These are phyloP conservation scores for Grosmannia penicillata DNA, from an alignment of 2,329 filamentous ascomycete genomes.

Conservation along the genomic window DNA sequence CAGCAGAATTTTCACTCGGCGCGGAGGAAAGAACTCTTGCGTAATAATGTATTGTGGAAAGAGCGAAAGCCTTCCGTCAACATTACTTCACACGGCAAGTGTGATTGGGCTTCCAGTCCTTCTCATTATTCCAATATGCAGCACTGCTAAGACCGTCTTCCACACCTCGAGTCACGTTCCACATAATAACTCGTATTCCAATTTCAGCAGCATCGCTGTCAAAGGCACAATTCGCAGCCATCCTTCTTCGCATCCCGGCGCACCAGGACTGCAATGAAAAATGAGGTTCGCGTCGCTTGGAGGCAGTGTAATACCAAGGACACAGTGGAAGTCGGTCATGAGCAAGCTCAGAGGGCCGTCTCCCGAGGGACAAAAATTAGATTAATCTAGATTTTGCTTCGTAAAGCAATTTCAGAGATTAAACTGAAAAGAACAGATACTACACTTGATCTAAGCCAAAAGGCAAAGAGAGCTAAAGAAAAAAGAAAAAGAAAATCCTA, in stretches of 20 bases:
- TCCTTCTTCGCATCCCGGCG: constrained; percentile 42
- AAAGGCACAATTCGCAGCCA: no score
- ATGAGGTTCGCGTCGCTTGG: constrained; percentile 52
- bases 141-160: no score
- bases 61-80: no score
- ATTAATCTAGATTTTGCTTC: constrained; percentile 64
- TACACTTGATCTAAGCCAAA: constrained; percentile 85
- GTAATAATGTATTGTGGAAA: no score
- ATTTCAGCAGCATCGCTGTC: no score
- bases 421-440: constrained; percentile 97
- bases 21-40: no score
- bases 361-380: constrained; percentile 54
- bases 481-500: constrained; percentile 26
- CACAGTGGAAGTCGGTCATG: constrained; percentile 49
- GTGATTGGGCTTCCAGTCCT: no score
- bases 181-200: no score
- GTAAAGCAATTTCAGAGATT: constrained; percentile 78
- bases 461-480: constrained; percentile 39
- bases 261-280: constrained; percentile 43
- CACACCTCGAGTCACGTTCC: no score
- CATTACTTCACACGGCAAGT: no score
- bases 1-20: no score
- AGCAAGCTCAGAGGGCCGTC: constrained; percentile 56
- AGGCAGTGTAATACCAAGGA: constrained; percentile 64
- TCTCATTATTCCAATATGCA: no score